Base-by-base conservation (phyloP, 1,284 basidiomycete genomes). In the Caloboletus inedulis region DNA sequence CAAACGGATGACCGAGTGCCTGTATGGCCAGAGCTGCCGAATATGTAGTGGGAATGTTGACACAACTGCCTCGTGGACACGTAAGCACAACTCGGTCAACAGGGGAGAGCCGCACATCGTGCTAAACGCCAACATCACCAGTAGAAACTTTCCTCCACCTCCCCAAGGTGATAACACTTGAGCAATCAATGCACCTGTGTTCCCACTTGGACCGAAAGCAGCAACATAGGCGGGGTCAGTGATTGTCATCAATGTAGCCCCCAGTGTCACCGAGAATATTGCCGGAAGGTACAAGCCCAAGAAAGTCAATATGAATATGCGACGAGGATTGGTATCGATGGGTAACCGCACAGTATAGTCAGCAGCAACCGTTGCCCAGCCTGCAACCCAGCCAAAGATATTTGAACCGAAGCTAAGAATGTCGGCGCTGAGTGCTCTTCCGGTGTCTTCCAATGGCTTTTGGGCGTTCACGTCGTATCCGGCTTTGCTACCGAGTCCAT, bases 1-100 rank as follows among this genome's bases (percentile, higher is more conserved):
- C 74, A 59, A 84, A 78, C 0, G 75, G 72, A 2, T 80, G 80
- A 31, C 77, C 75, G 13, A 84, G 72, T 0, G 78, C 71, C 60
- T 85, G 82, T 51, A 79, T 74, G n/a, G 78, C 78, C 30, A 84
- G 72, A 3, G 76, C 78, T 1, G 78, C 73, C 4, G 79, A 80
- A 59, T 84, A 83, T 12, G 80, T 82, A 63, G 80, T 83, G 25
- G 80, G 77, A 53, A 81, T 80, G 58, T 82, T 79, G 65, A 81
- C 82, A 13, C 78, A 77, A 37, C 82, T 79, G 55, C 16, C 9
- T 43, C 6, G 7, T 25, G 9, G 16, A 34, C 16, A 21, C 34
- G 30, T 49, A 1, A 54, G 50, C 33, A 29, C 19, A 3, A n/a
- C 14, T 18, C 1, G 7, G 10, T 14, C 7, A 43, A 43, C 34